A percentile compares a stretch with the other conserved stretches of the same genome.
These are phyloP conservation scores for Endothia cerciana DNA, from an alignment of 2,329 filamentous ascomycete genomes.

Conservation along the genomic window DNA sequence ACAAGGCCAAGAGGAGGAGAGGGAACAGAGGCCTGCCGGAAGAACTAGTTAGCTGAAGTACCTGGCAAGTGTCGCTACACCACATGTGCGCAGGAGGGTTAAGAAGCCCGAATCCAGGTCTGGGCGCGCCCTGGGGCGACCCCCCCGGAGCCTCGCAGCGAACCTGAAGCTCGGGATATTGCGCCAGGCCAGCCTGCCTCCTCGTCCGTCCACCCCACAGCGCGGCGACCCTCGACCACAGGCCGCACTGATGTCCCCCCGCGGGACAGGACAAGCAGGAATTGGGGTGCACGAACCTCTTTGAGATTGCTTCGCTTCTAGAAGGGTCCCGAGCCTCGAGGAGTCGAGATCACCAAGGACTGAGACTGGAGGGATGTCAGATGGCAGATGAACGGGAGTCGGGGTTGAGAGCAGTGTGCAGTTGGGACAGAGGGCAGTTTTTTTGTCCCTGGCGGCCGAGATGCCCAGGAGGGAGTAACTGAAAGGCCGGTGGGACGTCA, in stretches of 20 bases:
- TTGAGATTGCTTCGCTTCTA: constrained; percentile 19
- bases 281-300: constrained; percentile 22
- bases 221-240: not conserved
- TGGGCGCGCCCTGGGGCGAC: not conserved
- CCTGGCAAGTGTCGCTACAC: not conserved
- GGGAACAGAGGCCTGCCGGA: constrained; percentile 13
- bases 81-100: not conserved
- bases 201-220: not conserved
- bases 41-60: constrained; percentile 13
- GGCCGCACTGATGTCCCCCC: not conserved
- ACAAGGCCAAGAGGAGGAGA: constrained; percentile 22
- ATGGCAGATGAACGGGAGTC: constrained; percentile 23
- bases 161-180: not conserved
- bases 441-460: constrained; percentile 24
- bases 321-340: constrained; percentile 20
- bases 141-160: not conserved
- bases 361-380: constrained; percentile 13
- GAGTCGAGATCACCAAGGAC: constrained; percentile 22
- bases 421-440: constrained; percentile 29
- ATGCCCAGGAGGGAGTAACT: constrained; percentile 24
- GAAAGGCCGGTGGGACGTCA: constrained; percentile 19
- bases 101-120: not conserved
- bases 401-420: constrained; percentile 18
- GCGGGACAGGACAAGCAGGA: not conserved
- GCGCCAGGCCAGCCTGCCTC: not conserved